A percentile compares a stretch with the other conserved stretches of the same genome.
phyloP scores from a whole-genome alignment of 2,329 filamentous ascomycete genomes.

The Tolypocladium guangdongense region DNA sequence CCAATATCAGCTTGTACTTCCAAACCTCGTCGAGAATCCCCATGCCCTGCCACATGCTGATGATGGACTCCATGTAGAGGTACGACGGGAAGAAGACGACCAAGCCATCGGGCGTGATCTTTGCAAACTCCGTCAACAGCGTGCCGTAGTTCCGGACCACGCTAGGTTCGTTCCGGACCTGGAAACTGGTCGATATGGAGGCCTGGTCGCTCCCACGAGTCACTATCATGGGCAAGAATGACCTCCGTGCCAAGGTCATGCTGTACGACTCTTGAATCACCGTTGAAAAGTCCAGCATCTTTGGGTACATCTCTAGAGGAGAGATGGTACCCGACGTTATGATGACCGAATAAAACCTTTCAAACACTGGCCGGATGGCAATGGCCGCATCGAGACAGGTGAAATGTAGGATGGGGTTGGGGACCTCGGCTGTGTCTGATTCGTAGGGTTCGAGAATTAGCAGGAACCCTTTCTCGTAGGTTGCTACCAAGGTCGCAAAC shows the following conservation, averaged over 20 bases:
- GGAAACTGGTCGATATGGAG: slow-evolving; percentile 84
- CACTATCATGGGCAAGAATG: slow-evolving; percentile 97
- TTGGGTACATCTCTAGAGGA: slow-evolving; percentile 96
- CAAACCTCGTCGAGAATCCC: slow-evolving; percentile 94
- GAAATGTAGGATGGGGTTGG: slow-evolving; percentile 94
- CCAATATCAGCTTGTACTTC: slow-evolving; percentile 97
- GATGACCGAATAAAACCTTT: slow-evolving; percentile 94
- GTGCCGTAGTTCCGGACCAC: slow-evolving; percentile 97
- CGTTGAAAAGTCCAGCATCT: slow-evolving; percentile 89
- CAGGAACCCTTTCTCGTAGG: slow-evolving; percentile 92
- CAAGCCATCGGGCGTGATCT: slow-evolving; percentile 90
- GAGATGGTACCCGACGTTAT: slow-evolving; percentile 97
- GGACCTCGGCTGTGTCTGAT: slow-evolving; percentile 87
- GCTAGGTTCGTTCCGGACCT: slow-evolving; percentile 88
- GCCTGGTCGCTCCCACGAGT: slow-evolving; percentile 91
- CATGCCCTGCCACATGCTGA: slow-evolving; percentile 99
- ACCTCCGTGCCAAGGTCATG: slow-evolving; percentile 88
- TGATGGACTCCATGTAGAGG: slow-evolving; percentile 98
- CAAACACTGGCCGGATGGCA: slow-evolving; percentile 94
- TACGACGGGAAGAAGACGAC: slow-evolving; percentile 99
- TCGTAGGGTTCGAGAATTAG: slow-evolving; percentile 97
- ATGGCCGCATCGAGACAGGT: slow-evolving; percentile 95
- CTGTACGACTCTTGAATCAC: slow-evolving; percentile 95
- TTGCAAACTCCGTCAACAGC: slow-evolving; percentile 86
- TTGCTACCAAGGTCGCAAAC: slow-evolving; percentile 90